These are phyloP conservation scores for Selaginella tamariscina DNA, from an alignment of 75 land plant genomes.

Conservation along the genomic window DNA sequence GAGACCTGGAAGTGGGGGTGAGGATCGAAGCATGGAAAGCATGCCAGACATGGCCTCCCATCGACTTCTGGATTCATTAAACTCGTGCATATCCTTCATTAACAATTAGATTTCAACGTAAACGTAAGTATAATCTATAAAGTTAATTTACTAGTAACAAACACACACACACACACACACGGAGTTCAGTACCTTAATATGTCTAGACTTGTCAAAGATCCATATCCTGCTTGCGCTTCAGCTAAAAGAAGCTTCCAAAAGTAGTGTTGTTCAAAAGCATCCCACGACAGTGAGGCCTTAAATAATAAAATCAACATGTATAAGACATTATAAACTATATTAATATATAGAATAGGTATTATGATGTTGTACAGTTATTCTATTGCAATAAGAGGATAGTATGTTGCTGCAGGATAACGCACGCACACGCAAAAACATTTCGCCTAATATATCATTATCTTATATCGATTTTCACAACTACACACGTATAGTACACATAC, in stretches of 20 bases:
- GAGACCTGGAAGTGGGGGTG: conserved; percentile 31
- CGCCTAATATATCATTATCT: too few relatives aligned
- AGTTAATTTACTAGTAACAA: too few relatives aligned
- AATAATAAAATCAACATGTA: too few relatives aligned
- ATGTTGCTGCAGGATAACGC: too few relatives aligned
- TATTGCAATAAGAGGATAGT: too few relatives aligned
- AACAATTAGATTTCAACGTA: conserved; percentile 21
- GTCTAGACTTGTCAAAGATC: conserved; percentile 13
- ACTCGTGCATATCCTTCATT: conserved; percentile 21
- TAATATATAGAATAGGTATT: too few relatives aligned
- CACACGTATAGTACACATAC: too few relatives aligned
- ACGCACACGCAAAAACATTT: too few relatives aligned
- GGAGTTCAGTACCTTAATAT: not conserved
- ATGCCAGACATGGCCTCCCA: conserved; percentile 37
- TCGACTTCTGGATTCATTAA: conserved; percentile 19
- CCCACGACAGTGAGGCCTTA: conserved; percentile 40
- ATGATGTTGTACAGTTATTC: too few relatives aligned
- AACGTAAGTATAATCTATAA: not conserved
- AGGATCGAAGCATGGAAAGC: conserved; percentile 22
- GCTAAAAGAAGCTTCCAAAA: conserved; percentile 41
- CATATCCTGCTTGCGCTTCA: conserved; percentile 26
- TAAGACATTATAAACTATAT: too few relatives aligned
- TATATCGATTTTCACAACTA: too few relatives aligned
- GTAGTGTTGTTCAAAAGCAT: conserved; percentile 31
- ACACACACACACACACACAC: too few relatives aligned